These are phyloP conservation scores for Candida fluviatilis DNA, from an alignment of 805 yeast species.

Conservation along the genomic window DNA sequence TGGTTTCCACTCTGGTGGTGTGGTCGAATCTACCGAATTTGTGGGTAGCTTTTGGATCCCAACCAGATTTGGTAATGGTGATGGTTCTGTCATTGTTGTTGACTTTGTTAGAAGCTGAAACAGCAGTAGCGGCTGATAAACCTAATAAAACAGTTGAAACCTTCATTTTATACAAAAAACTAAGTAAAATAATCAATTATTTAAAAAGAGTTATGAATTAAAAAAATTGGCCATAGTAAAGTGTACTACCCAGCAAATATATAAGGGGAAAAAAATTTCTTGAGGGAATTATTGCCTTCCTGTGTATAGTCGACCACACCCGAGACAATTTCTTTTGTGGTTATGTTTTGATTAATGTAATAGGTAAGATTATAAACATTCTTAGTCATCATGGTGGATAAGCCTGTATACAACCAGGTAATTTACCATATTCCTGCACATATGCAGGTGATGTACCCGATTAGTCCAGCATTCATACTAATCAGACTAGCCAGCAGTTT, in stretches of 20 bases:
- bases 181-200: neutral
- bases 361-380: neutral
- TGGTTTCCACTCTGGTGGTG: slow-evolving; percentile 32
- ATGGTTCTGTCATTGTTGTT: slow-evolving; percentile 15
- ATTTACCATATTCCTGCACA: no score
- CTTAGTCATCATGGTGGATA: neutral
- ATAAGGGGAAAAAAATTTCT: neutral
- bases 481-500: no score
- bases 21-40: slow-evolving; percentile 32
- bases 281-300: slow-evolving; percentile 2
- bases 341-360: neutral
- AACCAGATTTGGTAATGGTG: slow-evolving; percentile 20
- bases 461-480: no score
- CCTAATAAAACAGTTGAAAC: slow-evolving; percentile 38
- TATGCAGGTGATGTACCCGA: no score
- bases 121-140: slow-evolving; percentile 33
- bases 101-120: slow-evolving; percentile 16
- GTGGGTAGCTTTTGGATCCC: slow-evolving; percentile 24
- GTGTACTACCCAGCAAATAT: neutral
- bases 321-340: neutral
- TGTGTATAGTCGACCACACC: neutral
- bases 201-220: neutral
- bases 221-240: neutral
- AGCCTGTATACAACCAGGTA: neutral
- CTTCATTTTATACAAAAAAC: slow-evolving; percentile 30